Percentiles rank a stretch among this genome's conserved stretches.
phyloP scores from a whole-genome alignment of 1,284 basidiomycete species.

The Mrakiaceae sp. region DNA sequence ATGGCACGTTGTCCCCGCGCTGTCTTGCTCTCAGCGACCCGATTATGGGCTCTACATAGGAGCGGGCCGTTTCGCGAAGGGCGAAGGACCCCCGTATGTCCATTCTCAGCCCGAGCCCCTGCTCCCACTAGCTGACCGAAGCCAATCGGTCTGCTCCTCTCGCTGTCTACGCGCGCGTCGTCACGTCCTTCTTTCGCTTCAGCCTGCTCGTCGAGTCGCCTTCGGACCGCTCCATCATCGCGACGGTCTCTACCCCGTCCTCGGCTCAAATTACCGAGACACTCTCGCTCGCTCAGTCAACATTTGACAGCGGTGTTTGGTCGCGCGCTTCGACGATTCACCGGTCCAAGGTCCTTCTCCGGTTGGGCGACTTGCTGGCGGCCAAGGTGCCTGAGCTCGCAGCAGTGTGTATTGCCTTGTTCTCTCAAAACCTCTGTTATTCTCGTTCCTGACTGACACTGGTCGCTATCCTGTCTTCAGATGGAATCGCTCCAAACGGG shows the following conservation, averaged over 20 bases:
- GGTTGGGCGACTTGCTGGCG: slow-evolving; percentile 51
- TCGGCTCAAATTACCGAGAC: slow-evolving; percentile 3
- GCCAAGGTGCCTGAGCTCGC: slow-evolving; percentile 48
- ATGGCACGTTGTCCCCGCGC: background rate
- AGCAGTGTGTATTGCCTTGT: background rate
- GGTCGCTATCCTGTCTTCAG: slow-evolving; percentile 7
- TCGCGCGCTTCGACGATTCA: slow-evolving; percentile 46
- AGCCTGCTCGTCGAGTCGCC: slow-evolving; percentile 8
- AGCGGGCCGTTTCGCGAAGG: background rate
- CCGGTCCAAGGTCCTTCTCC: slow-evolving; percentile 53
- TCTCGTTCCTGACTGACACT: too few species aligned
- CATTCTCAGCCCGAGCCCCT: background rate
- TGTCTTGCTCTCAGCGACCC: background rate
- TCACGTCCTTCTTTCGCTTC: background rate
- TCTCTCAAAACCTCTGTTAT: too few species aligned
- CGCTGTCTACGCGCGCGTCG: background rate
- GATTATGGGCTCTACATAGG: slow-evolving; percentile 9
- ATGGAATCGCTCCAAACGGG: slow-evolving; percentile 67
- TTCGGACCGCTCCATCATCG: background rate
- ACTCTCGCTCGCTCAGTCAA: slow-evolving; percentile 22
- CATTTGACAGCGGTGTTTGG: slow-evolving; percentile 57
- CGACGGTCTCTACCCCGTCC: slow-evolving; percentile 4
- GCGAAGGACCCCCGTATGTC: background rate
- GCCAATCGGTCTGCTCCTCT: background rate
- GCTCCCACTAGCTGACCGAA: background rate